A percentile compares a stretch with the other conserved stretches of the same genome.
Evolutionary conservation across 2,329 filamentous ascomycete genomes (phyloP).

Genomic region (Scortechinia acanthostroma): DNA sequence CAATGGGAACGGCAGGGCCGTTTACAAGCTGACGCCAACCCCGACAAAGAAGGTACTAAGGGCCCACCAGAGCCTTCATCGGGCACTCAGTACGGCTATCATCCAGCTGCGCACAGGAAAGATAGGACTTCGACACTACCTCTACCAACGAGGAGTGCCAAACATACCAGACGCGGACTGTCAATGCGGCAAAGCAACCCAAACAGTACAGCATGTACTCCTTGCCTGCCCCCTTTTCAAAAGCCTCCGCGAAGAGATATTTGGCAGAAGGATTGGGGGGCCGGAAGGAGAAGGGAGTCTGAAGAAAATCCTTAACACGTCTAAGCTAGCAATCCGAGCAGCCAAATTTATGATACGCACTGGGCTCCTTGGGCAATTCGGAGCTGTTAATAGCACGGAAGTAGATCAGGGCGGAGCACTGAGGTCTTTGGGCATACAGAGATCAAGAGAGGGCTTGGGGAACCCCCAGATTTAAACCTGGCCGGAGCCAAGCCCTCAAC

Average conservation of each 20-base stretch:
- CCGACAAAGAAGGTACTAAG: conserved; percentile 6
- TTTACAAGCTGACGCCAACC: neutral
- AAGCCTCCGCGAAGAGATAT: conserved; percentile 11
- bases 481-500: too few relatives aligned
- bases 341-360: neutral
- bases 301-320: neutral
- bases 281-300: neutral
- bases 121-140: conserved; percentile 15
- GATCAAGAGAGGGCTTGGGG: too few relatives aligned
- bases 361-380: too few relatives aligned
- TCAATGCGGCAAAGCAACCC: conserved; percentile 8
- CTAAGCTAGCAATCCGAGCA: neutral
- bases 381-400: too few relatives aligned
- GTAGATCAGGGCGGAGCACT: too few relatives aligned
- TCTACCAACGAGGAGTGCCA: conserved; percentile 16
- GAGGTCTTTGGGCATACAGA: too few relatives aligned
- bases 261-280: neutral
- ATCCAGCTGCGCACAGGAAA: conserved; percentile 15
- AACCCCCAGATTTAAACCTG: too few relatives aligned
- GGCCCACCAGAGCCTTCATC: conserved; percentile 7
- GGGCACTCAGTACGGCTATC: conserved; percentile 13
- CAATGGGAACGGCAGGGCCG: conserved; percentile 1
- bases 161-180: conserved; percentile 16
- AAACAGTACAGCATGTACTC: conserved; percentile 17
- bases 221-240: conserved; percentile 17